phyloP scores from a whole-genome alignment of 164 flowering plant species.

The Liriodendron chinense region DNA sequence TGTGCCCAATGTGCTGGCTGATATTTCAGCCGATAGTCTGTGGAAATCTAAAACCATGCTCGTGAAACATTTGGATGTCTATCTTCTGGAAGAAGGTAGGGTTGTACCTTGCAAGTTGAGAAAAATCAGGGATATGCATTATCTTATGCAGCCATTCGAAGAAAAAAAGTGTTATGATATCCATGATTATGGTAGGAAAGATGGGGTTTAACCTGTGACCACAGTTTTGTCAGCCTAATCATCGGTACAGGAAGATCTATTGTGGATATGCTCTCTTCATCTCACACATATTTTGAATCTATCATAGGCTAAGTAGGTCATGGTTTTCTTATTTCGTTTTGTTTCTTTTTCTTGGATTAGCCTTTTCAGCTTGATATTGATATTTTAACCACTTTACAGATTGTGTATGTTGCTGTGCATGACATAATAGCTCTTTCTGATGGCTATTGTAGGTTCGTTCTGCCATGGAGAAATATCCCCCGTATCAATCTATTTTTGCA shows the following conservation, averaged over 20 bases:
- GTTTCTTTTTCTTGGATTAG: background rate
- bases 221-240: background rate
- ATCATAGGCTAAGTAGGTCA: background rate
- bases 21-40: no score
- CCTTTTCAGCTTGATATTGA: background rate
- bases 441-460: conserved; percentile 66
- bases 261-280: background rate
- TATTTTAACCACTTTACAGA: background rate
- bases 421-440: background rate
- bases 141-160: no score
- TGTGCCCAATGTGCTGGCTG: no score
- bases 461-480: conserved; percentile 96
- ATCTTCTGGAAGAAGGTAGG: no score
- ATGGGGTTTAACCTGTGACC: background rate
- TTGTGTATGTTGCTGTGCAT: no score
- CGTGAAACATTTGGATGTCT: no score
- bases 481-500: conserved; percentile 90
- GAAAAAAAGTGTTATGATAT: no score
- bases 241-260: background rate
- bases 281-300: background rate
- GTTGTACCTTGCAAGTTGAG: no score
- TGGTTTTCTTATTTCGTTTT: background rate
- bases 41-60: no score
- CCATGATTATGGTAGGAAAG: no score
- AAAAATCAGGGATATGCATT: no score